These are phyloP conservation scores for Eimeria brunetti DNA, from an alignment of 169 alveolate genomes.

Conservation along the genomic window DNA sequence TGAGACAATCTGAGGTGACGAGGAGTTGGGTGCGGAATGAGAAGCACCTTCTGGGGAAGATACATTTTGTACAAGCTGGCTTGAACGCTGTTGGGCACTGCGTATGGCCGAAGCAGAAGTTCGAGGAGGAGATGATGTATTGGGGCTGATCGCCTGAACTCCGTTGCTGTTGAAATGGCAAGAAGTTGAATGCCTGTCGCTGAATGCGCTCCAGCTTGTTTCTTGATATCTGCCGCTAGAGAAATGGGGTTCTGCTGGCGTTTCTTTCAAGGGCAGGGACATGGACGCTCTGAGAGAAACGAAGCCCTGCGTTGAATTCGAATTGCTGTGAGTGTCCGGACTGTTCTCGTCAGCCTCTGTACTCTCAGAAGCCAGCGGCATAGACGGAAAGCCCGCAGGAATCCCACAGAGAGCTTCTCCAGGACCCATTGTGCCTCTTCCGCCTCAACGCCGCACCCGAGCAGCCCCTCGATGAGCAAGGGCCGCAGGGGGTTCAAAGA, in stretches of 20 bases:
- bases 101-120: neutral
- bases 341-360: slow-evolving; percentile 72
- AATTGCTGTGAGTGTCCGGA: slow-evolving; percentile 42
- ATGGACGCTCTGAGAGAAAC: slow-evolving; percentile 28
- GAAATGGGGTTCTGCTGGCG: neutral
- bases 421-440: slow-evolving; percentile 47
- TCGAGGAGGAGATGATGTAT: neutral
- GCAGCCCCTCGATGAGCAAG: neutral
- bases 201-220: neutral
- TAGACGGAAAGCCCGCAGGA: slow-evolving; percentile 20
- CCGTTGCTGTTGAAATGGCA: slow-evolving; percentile 5
- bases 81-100: neutral
- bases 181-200: neutral
- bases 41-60: neutral
- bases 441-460: neutral
- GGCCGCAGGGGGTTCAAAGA: neutral
- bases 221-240: neutral
- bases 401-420: slow-evolving; percentile 63
- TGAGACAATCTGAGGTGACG: neutral
- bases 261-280: slow-evolving; percentile 16
- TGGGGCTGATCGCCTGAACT: neutral
- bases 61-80: neutral
- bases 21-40: neutral
- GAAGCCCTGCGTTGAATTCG: neutral
- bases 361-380: slow-evolving; percentile 47